Conservation (phyloP, 2,329 filamentous ascomycete genomes). For the Aspergillus udagawae region DNA sequence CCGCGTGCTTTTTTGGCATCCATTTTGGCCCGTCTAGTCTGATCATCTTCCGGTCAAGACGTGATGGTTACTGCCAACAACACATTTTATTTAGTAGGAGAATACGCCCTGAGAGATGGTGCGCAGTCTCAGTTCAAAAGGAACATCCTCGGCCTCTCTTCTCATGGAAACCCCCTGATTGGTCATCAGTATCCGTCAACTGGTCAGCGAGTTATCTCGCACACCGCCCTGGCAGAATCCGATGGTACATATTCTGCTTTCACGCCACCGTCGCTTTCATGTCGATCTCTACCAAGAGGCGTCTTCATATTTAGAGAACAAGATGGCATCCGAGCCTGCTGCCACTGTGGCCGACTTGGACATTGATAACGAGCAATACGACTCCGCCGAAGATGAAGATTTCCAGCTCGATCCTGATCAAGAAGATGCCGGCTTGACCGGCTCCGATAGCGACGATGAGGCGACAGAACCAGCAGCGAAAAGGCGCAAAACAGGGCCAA, state of each 20-base stretch:
- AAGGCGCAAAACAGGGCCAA: slow-evolving; percentile 32
- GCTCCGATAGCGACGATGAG: slow-evolving; percentile 29
- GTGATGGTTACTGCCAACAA: background rate
- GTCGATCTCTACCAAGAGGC: background rate
- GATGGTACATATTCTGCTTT: slow-evolving; percentile 2
- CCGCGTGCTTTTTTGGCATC: background rate
- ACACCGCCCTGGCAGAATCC: slow-evolving; percentile 25
- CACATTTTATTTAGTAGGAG: background rate
- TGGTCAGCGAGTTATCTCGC: background rate
- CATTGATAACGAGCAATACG: slow-evolving; percentile 32
- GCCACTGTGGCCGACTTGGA: slow-evolving; percentile 15
- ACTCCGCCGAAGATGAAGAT: slow-evolving; percentile 38
- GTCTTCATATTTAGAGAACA: background rate
- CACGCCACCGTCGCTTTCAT: background rate
- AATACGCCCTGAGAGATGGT: background rate
- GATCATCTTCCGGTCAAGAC: background rate
- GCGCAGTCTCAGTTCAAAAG: background rate
- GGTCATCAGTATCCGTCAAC: background rate
- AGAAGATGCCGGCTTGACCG: slow-evolving; percentile 31
- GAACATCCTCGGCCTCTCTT: background rate
- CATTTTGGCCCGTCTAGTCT: background rate
- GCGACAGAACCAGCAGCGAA: slow-evolving; percentile 32
- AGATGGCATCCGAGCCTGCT: slow-evolving; percentile 17
- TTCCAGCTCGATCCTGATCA: slow-evolving; percentile 32
- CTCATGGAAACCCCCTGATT: background rate